Percentiles rank a stretch among this genome's conserved stretches.
phyloP scores from a whole-genome alignment of 2,329 filamentous ascomycete species.

The Trichocomaceae sp. region DNA sequence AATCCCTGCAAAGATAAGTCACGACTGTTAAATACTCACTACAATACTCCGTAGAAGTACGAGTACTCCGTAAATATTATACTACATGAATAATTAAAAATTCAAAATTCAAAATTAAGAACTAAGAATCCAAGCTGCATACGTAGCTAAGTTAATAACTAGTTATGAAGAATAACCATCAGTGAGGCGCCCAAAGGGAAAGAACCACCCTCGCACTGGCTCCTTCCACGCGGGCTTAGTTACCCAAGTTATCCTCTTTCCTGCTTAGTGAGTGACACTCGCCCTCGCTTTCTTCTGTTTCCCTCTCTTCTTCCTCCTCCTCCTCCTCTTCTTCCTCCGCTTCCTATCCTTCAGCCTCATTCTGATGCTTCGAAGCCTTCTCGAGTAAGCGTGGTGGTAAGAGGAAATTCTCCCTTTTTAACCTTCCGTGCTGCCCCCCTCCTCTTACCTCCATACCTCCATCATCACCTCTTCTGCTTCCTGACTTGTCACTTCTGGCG shows the following conservation, averaged over 20 bases:
- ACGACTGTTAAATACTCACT: no score
- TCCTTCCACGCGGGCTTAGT: background rate
- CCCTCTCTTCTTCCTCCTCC: background rate
- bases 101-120: no score
- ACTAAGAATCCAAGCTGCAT: no score
- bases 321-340: background rate
- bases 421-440: constrained; percentile 2
- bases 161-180: background rate
- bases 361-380: background rate
- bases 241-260: background rate
- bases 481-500: constrained; percentile 9
- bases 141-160: no score
- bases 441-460: background rate
- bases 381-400: background rate
- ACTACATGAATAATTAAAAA: no score
- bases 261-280: background rate
- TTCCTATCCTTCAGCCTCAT: background rate
- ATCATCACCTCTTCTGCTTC: background rate
- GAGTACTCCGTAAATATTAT: no score
- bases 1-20: background rate
- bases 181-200: background rate
- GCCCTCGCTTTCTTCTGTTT: background rate
- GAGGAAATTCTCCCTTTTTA: constrained; percentile 1
- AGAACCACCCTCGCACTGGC: background rate
- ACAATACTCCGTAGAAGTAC: no score